A percentile compares a stretch with the other conserved stretches of the same genome.
These are phyloP conservation scores for Saprolegnia diclina DNA, from an alignment of 352 stramenopile species.

Conservation along the genomic window DNA sequence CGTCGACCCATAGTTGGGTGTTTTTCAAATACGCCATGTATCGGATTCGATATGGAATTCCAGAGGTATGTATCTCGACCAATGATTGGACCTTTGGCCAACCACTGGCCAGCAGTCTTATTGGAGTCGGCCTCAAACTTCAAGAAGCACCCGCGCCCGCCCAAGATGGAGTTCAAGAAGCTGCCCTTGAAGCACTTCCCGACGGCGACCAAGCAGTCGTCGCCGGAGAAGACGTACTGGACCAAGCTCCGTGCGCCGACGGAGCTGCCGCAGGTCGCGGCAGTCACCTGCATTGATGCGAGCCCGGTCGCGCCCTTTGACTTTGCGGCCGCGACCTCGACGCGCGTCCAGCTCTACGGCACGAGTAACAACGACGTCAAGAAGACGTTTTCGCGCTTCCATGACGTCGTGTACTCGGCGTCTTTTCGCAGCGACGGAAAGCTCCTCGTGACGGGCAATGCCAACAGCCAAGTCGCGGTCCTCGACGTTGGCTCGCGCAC, in stretches of 20 bases:
- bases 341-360: slow-evolving; percentile 82
- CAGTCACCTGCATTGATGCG: slow-evolving; percentile 81
- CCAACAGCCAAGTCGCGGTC: slow-evolving; percentile 71
- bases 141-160: not conserved
- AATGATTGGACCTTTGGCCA: slow-evolving; percentile 22
- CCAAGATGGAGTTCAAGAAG: slow-evolving; percentile 67
- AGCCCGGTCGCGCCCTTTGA: slow-evolving; percentile 69
- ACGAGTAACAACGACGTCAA: slow-evolving; percentile 74
- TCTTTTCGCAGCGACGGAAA: slow-evolving; percentile 85
- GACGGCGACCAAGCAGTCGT: slow-evolving; percentile 64
- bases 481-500: slow-evolving; percentile 78
- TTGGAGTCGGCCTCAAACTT: not conserved
- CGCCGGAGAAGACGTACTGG: slow-evolving; percentile 80
- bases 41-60: not conserved
- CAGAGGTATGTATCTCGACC: not conserved
- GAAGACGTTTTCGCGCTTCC: slow-evolving; percentile 87
- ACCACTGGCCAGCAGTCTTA: slow-evolving; percentile 7
- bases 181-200: slow-evolving; percentile 86
- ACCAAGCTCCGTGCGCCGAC: slow-evolving; percentile 81
- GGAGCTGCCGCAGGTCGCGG: slow-evolving; percentile 78
- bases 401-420: slow-evolving; percentile 79
- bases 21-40: not conserved
- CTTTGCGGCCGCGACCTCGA: slow-evolving; percentile 83
- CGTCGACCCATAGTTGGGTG: too few relatives aligned
- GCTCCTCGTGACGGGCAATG: slow-evolving; percentile 77